These are phyloP conservation scores for Kodamaea restingae DNA, from an alignment of 805 yeast species.

Conservation along the genomic window DNA sequence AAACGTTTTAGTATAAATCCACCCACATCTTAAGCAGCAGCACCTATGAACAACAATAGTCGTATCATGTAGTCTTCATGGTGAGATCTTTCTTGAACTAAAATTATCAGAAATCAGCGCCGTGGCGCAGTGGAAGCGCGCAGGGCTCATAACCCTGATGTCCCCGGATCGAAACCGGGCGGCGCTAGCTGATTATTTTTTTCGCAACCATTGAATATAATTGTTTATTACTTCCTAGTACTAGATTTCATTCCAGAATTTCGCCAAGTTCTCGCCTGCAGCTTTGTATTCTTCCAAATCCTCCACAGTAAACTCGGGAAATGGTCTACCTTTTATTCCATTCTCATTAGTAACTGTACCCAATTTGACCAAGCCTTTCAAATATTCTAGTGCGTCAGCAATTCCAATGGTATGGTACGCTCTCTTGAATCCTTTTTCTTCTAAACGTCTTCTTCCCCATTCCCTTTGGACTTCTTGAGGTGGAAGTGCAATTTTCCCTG, in stretches of 20 bases:
- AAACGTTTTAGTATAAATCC: too few species aligned
- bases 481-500: conserved; percentile 53
- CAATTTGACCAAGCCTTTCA: conserved; percentile 14
- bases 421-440: conserved; percentile 37
- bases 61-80: too few species aligned
- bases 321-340: conserved; percentile 20
- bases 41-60: too few species aligned
- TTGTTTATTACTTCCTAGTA: too few species aligned
- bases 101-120: conserved; percentile 48
- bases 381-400: conserved; percentile 14
- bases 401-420: conserved; percentile 40
- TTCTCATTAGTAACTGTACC: conserved; percentile 17
- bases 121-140: conserved; percentile 99
- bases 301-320: conserved; percentile 18
- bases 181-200: conserved; percentile 14
- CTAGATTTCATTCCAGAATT: conserved; percentile 21
- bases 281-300: conserved; percentile 13
- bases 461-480: conserved; percentile 40
- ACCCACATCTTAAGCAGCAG: too few species aligned
- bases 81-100: not conserved
- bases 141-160: conserved; percentile 99
- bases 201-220: too few species aligned
- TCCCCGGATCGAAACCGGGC: conserved; percentile 87
- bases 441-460: conserved; percentile 38
- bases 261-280: conserved; percentile 15